Base-by-base conservation (phyloP, 2,329 filamentous ascomycete genomes). In the Trematosphaeria pertusa region DNA sequence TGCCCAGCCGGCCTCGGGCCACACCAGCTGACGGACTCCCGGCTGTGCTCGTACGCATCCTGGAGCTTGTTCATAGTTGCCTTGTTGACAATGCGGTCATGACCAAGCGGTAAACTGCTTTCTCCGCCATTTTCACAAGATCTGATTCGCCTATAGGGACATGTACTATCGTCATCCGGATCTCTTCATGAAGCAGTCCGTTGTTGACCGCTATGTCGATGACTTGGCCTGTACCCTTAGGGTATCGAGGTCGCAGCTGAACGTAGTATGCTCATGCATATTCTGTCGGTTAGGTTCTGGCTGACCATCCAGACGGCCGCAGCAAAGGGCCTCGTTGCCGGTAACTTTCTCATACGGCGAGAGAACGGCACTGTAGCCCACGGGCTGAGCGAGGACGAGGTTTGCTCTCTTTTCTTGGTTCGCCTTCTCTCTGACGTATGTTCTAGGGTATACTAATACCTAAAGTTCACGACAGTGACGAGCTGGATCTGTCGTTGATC, bases 121-220 rank as follows among this genome's bases (percentile, higher is more conserved):
- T 14, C 6, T 20, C 15, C 21, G 8, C 4, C 12, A 10, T 24
- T 30, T 3, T 4, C 22, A 30, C 21, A n/a, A 21, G n/a, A 20
- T 17, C 17, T 21, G 21, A 15, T 62, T 11, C 3, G 1, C n/a
- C 18, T 10, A 10, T 42, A 93, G 89, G 51, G 88, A 89, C 61
- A 85, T 95, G 3, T 95, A 87, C 68, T 95, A 95, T 64, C 84
- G 89, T 58, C 81, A 91, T 56, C 83, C 86, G 4, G 80, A 84
- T 8, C 74, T 95, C 0, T 95, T 94, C 61, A 78, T 79, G 15
- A 85, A 78, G 38, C 90, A 94, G 65, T 65, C 71, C 12, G 77
- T 83, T 11, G 88, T 94, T 0, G 86, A 94, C 64, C 78, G 79
- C 21, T 83, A 89, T 35, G 82, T 94, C 0, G 88, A 94, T 59